Evolutionary conservation across 2,329 filamentous ascomycete species (phyloP).

Genomic region (Aspergillus versicolor): DNA sequence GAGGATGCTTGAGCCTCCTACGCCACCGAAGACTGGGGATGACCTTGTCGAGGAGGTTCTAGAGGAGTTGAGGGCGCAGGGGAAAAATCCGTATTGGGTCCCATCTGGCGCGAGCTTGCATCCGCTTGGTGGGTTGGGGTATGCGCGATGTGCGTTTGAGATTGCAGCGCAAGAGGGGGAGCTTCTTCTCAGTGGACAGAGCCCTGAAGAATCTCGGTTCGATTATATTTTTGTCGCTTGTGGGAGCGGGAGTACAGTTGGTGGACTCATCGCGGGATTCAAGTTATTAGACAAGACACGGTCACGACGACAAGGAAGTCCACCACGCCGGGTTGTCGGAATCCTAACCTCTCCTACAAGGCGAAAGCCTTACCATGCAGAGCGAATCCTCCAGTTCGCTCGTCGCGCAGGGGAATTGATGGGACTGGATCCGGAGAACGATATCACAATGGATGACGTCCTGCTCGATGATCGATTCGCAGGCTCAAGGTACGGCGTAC

Average conservation of each 20-base stretch:
- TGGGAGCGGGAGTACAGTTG: slow-evolving; percentile 37
- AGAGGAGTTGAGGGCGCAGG: slow-evolving; percentile 19
- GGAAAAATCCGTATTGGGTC: slow-evolving; percentile 34
- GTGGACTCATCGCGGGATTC: slow-evolving; percentile 36
- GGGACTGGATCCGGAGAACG: slow-evolving; percentile 26
- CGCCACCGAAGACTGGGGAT: not conserved
- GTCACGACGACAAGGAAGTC: not conserved
- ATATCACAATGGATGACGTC: slow-evolving; percentile 31
- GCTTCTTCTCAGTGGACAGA: not conserved
- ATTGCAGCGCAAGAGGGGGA: slow-evolving; percentile 29
- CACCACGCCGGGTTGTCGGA: slow-evolving; percentile 23
- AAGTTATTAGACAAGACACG: slow-evolving; percentile 29
- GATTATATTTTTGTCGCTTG: slow-evolving; percentile 38
- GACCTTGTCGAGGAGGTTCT: slow-evolving; percentile 39
- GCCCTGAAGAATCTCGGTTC: slow-evolving; percentile 17
- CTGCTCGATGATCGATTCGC: slow-evolving; percentile 33
- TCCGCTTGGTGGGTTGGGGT: slow-evolving; percentile 33
- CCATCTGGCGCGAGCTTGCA: slow-evolving; percentile 36
- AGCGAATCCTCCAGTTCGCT: slow-evolving; percentile 31
- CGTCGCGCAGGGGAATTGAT: slow-evolving; percentile 26
- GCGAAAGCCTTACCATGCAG: slow-evolving; percentile 28
- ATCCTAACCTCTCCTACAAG: slow-evolving; percentile 35
- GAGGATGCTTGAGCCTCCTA: slow-evolving; percentile 45
- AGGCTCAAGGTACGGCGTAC: slow-evolving; percentile 32
- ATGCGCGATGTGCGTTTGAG: slow-evolving; percentile 34